Base-by-base conservation (phyloP, 495 filamentous ascomycete genomes). In the Lineolata rhizophorae region DNA sequence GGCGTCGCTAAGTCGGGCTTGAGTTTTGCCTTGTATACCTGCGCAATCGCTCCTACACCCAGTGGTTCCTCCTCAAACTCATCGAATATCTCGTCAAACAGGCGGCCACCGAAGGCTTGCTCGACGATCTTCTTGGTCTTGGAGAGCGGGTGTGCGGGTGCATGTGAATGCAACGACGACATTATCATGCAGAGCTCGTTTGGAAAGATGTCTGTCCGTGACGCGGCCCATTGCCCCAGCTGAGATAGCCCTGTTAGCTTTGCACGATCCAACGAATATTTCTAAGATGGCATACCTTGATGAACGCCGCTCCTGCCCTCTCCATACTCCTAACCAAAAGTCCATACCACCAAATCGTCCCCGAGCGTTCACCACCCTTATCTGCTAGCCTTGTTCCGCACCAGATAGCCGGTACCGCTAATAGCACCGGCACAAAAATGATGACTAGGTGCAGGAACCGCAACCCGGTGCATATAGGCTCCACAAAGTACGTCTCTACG, bases 161-260 rank as follows among this genome's bases (percentile, higher is more conserved):
- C 83, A 48, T 94, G 63, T 2, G 85, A 94, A 48, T 99, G 90
- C 3, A 99, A 69, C 32, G 81, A 77, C 0, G 85, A 92, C 87
- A 99, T 90, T 45, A 77, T 68, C 21, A 61, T 66, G 54, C 90
- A 99, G 62, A 99, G 67, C 49, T 92, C 71, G 8, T 62, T 74
- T n/a, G 90, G 84, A 50, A 99, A 99, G 47, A 99, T 91, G 49
- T 99, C 90, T 35, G 85, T 76, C 45, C 90, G 67, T 3, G 87
- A 94, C 8, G 90, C 90, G 15, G 90, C 90, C 87, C 90, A 99
- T 77, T 99, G 90, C 16, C 90, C 90, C 33, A 99, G 70, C 81
- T 93, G 41, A 35, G 30, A 11, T n/a, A 19, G 12, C 26, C n/a
- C 18, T 13, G 11, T 27, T 13, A 27, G 17, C 30, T 11, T 19